Evolutionary conservation across 495 filamentous ascomycete species (phyloP), one percentile per base, ranked within the genome.

Genomic region (Xylaria castorea): DNA sequence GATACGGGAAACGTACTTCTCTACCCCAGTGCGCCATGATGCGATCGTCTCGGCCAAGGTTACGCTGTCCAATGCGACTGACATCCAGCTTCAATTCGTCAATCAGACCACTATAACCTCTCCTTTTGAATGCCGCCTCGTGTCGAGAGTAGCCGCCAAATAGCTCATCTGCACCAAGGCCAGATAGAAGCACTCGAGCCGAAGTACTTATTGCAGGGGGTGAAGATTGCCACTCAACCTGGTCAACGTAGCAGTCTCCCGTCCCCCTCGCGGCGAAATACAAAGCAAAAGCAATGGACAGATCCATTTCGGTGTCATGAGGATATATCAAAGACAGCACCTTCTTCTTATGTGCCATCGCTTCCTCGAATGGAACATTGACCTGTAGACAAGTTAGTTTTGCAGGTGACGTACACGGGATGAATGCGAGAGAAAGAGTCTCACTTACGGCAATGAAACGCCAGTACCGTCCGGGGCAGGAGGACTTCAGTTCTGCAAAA

Each of bases 221-320:
- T 9, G 50, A 60, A 7, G 76, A 68, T 27, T 71, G 48, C 57
- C 79, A 73, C 11, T 76, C 75, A 0, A 69, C 27, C 1, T 69
- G 70, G 50, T 77, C 64, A 20, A 72, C 66, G 8, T 77, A 73
- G n/a, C 86, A 80, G 6, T 80, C 55, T 0, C 95, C 96, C 68
- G 83, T 84, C 9, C 94, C 95, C 16, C 95, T 89, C 8, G 95
- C 90, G 5, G 96, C 94, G 79, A 99, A 99, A 82, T 97, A 98
- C 58, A 98, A 87, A 0, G 96, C 96, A 66, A 88, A 90, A 2
- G 92, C 92, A 75, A 99, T 98, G n/a, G 97, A 98, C 3, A 98
- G 86, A 77, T 99, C 96, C 96, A 99, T 99, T 80, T 98, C 97
- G 0, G 96, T 98, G 76, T 97, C 94, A 80, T 98, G 96, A 0